phyloP scores from a whole-genome alignment of 768 basidiomycete genomes.

The Dioszegia crocea region DNA sequence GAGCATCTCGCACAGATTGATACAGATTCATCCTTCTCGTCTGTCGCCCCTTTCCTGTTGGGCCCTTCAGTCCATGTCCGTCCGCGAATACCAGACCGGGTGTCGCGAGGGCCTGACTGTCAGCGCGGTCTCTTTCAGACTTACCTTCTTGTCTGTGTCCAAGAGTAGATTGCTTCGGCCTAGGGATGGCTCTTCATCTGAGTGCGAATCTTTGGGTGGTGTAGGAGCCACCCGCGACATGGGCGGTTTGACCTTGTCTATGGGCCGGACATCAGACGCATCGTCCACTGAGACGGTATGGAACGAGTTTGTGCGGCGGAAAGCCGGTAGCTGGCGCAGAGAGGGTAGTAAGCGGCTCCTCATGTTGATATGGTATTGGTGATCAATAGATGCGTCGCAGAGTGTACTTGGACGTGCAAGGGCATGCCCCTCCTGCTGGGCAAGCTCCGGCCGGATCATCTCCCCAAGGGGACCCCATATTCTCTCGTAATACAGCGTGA shows the following conservation, averaged over 20 bases:
- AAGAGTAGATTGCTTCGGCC: slow-evolving; percentile 14
- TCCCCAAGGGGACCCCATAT: no score
- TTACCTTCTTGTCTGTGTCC: slow-evolving; percentile 2
- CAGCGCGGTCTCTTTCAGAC: neutral
- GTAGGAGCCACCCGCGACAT: slow-evolving; percentile 11
- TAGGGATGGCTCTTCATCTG: slow-evolving; percentile 19
- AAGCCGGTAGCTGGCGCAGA: no score
- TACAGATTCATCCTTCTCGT: slow-evolving; percentile 94
- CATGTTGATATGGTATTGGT: no score
- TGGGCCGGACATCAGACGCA: slow-evolving; percentile 3
- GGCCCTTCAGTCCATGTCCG: slow-evolving; percentile 42
- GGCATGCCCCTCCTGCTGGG: no score
- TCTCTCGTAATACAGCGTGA: no score
- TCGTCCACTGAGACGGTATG: slow-evolving; percentile 7
- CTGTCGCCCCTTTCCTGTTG: slow-evolving; percentile 62
- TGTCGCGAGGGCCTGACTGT: slow-evolving; percentile 33
- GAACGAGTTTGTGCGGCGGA: neutral
- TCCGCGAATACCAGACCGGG: slow-evolving; percentile 38
- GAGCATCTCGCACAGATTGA: slow-evolving; percentile 84
- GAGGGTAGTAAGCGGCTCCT: no score
- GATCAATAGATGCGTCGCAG: no score
- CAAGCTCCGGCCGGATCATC: no score
- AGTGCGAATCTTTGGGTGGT: slow-evolving; percentile 1
- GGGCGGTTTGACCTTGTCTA: slow-evolving; percentile 1
- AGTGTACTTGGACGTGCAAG: neutral